These are phyloP conservation scores for Pluteus cervinus DNA, from an alignment of 768 basidiomycete genomes.

Conservation along the genomic window DNA sequence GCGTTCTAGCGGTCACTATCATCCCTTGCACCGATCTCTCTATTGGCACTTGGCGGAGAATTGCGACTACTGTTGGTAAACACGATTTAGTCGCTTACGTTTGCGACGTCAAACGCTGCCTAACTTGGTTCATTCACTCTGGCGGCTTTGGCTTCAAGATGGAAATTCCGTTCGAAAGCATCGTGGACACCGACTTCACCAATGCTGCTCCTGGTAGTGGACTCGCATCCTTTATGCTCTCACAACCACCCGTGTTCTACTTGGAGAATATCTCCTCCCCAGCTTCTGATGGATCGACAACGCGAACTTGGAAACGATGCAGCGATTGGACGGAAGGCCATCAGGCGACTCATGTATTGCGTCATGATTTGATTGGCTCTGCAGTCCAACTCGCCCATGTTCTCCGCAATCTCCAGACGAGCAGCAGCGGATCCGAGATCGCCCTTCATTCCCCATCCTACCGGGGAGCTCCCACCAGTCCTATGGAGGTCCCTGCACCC, in stretches of 20 bases:
- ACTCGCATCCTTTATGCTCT: slow-evolving; percentile 58
- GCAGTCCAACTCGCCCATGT: slow-evolving; percentile 54
- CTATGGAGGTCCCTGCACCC: too few species aligned
- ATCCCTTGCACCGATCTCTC: slow-evolving; percentile 72
- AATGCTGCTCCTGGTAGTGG: slow-evolving; percentile 50
- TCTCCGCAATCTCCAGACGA: slow-evolving; percentile 37
- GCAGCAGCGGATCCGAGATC: slow-evolving; percentile 24
- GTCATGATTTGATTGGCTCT: slow-evolving; percentile 62
- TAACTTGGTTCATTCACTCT: slow-evolving; percentile 78
- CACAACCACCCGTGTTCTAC: slow-evolving; percentile 64
- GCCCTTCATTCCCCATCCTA: slow-evolving; percentile 31
- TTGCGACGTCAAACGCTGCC: slow-evolving; percentile 56
- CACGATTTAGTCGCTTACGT: slow-evolving; percentile 75
- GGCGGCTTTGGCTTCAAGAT: slow-evolving; percentile 77
- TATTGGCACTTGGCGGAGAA: slow-evolving; percentile 76
- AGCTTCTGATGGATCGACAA: slow-evolving; percentile 20
- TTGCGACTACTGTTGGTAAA: slow-evolving; percentile 45
- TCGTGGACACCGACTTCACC: slow-evolving; percentile 52
- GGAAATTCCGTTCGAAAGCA: slow-evolving; percentile 67
- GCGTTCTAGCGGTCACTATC: slow-evolving; percentile 54
- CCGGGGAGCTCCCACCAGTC: slow-evolving; percentile 19
- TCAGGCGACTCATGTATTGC: slow-evolving; percentile 59
- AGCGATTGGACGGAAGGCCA: slow-evolving; percentile 73
- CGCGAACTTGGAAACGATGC: slow-evolving; percentile 55
- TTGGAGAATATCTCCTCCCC: slow-evolving; percentile 40